Evolutionary conservation across 208 protist genomes (phyloP), one percentile per base, ranked within the genome.

Genomic region (Borovskyia barvae): DNA sequence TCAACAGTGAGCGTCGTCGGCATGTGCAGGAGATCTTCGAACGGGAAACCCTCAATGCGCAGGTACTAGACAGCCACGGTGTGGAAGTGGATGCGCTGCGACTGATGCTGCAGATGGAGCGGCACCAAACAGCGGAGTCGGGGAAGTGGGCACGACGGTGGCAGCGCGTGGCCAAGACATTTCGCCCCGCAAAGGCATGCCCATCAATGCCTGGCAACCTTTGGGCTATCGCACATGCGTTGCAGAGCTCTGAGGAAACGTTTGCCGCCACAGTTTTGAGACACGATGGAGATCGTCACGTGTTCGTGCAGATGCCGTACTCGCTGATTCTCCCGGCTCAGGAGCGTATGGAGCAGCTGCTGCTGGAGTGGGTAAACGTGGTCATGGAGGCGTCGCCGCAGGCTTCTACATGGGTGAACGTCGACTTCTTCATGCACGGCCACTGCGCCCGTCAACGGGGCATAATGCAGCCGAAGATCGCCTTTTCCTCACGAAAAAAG

Each of bases 81-180:
- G 40, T 82, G 30, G 72, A 83, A 51, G 67, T 75, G 30, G 66
- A 68, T n/a, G 67, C 67, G 14, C 75, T 93, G 51, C 76, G 70
- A 24, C 58, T 56, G 32, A 82, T 73, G 37, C 53, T 89, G 26
- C 58, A 64, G 22, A 75, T 56, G 43, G 63, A 75, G 37, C 62
- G 74, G 1, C 6, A 28, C 19, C 62, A 76, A 32, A 46, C 71
- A 14, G 26, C 42, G 12, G 33, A 60, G 40, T 49, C 72, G 6
- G 55, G 66, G 9, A 75, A 65, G 43, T 60, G 83, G 39, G 47
- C 70, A 14, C 60, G 53, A 40, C 77, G 87, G 12, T 93, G 87
- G 87, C 78, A 90, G 62, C 77, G 87, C 12, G 49, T 82, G 15
- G 87, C 87, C 15, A 93, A 93, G 66, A 90, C 87, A 26, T 85